Evolutionary conservation across 2,329 filamentous ascomycete species (phyloP).

Genomic region (Aspergillus vadensis): DNA sequence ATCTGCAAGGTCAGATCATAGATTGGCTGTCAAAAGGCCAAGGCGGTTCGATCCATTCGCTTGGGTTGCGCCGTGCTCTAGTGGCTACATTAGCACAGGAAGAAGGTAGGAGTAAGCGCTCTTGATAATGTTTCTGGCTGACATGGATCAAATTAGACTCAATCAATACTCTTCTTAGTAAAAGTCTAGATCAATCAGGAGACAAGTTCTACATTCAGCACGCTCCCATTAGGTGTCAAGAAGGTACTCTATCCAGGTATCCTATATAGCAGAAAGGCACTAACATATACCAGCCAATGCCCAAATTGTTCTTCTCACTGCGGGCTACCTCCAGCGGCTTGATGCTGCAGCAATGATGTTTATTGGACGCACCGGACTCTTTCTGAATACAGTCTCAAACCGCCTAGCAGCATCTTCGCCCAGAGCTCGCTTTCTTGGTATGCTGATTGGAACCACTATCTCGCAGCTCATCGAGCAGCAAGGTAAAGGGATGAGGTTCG

Average conservation of each 20-base stretch:
- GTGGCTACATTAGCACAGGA: constrained; percentile 59
- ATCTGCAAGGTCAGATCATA: constrained; percentile 57
- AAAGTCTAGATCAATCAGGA: constrained; percentile 72
- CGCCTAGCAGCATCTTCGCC: constrained; percentile 75
- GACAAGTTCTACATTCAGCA: constrained; percentile 87
- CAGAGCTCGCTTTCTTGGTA: constrained; percentile 78
- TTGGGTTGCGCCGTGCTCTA: constrained; percentile 68
- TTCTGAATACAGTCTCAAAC: constrained; percentile 81
- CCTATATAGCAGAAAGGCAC: neutral
- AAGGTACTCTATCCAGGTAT: constrained; percentile 58
- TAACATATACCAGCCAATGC: constrained; percentile 65
- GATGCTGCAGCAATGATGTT: constrained; percentile 67
- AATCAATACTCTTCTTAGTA: constrained; percentile 59
- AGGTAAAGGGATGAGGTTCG: constrained; percentile 76
- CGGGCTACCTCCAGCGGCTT: constrained; percentile 72
- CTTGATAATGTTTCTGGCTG: neutral
- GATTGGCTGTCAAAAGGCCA: constrained; percentile 67
- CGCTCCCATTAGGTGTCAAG: constrained; percentile 80
- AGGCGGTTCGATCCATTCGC: constrained; percentile 65
- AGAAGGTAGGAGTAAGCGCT: constrained; percentile 40
- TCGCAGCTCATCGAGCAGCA: constrained; percentile 65
- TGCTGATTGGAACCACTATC: constrained; percentile 77
- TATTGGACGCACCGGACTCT: constrained; percentile 69
- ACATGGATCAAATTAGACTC: constrained; percentile 36
- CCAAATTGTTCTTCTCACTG: constrained; percentile 74